These are phyloP conservation scores for Simplicillium sp. DNA, from an alignment of 2,329 filamentous ascomycete species.

Conservation along the genomic window DNA sequence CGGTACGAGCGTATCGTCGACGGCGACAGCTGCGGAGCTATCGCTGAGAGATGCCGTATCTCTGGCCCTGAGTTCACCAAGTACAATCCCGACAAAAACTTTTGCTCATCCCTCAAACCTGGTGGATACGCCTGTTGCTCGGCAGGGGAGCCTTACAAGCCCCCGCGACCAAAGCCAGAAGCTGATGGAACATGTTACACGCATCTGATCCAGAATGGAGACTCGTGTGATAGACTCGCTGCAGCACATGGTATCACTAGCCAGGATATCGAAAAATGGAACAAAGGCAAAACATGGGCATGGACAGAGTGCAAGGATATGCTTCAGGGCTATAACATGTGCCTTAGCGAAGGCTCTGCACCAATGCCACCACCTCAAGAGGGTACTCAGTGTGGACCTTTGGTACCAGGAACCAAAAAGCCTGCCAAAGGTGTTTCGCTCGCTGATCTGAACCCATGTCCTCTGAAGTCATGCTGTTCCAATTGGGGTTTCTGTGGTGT, in stretches of 20 bases:
- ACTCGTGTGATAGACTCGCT: slow-evolving; percentile 22
- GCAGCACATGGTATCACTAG: slow-evolving; percentile 10
- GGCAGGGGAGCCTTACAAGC: slow-evolving; percentile 20
- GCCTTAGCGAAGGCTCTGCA: too few species aligned
- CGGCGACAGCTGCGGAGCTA: slow-evolving; percentile 14
- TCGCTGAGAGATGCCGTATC: slow-evolving; percentile 17
- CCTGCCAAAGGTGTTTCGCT: too few species aligned
- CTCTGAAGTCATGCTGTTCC: too few species aligned
- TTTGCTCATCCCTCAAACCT: slow-evolving; percentile 21
- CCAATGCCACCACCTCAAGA: too few species aligned
- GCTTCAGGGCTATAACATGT: too few species aligned
- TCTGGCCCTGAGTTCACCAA: slow-evolving; percentile 12
- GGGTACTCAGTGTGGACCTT: too few species aligned
- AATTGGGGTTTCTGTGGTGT: too few species aligned
- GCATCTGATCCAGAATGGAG: slow-evolving; percentile 19
- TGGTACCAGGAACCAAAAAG: too few species aligned
- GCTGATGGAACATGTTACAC: slow-evolving; percentile 24
- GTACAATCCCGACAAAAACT: slow-evolving; percentile 13
- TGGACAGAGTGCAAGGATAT: too few species aligned
- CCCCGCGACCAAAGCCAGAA: slow-evolving; percentile 21
- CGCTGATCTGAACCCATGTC: too few species aligned
- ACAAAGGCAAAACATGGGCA: too few species aligned
- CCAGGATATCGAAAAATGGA: slow-evolving; percentile 9
- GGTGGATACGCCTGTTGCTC: slow-evolving; percentile 27
- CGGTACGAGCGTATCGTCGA: too few species aligned